A percentile compares a stretch with the other conserved stretches of the same genome.
Evolutionary conservation across 2,329 filamentous ascomycete species (phyloP).

Genomic region (Colletotrichum eleusines): DNA sequence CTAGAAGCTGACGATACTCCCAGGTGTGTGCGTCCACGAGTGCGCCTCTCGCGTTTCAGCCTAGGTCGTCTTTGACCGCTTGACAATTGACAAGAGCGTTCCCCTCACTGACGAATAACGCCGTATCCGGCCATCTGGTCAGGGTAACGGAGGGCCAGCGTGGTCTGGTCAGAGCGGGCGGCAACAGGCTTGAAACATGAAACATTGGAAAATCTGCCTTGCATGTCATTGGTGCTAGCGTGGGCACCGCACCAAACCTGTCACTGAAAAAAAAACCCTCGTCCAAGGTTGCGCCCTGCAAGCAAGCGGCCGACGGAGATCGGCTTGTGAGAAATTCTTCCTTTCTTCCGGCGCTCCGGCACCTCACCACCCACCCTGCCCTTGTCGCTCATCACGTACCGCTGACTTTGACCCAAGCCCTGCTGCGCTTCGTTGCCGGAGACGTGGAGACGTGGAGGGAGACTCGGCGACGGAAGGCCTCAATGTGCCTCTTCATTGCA

Average conservation of each 20-base stretch:
- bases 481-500: slow-evolving; percentile 14
- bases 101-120: slow-evolving; percentile 3
- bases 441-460: slow-evolving; percentile 6
- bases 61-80: slow-evolving; percentile 13
- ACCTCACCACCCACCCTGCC: slow-evolving; percentile 19
- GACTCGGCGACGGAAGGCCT: slow-evolving; percentile 11
- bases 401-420: not conserved
- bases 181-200: slow-evolving; percentile 38
- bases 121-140: slow-evolving; percentile 38
- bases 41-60: slow-evolving; percentile 31
- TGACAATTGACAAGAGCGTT: slow-evolving; percentile 14
- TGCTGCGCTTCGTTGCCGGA: not conserved
- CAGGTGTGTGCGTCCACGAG: slow-evolving; percentile 8
- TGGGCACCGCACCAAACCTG: slow-evolving; percentile 2
- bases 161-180: slow-evolving; percentile 39
- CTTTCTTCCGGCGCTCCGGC: slow-evolving; percentile 24
- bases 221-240: slow-evolving; percentile 21
- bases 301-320: slow-evolving; percentile 33
- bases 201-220: slow-evolving; percentile 39
- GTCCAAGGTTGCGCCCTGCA: slow-evolving; percentile 31
- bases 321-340: slow-evolving; percentile 32
- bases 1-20: slow-evolving; percentile 20
- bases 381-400: slow-evolving; percentile 8
- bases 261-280: slow-evolving; percentile 4
- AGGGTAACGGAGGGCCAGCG: slow-evolving; percentile 31